Conservation (phyloP, 169 alveolate genomes). For the Plasmodium relictum region DNA sequence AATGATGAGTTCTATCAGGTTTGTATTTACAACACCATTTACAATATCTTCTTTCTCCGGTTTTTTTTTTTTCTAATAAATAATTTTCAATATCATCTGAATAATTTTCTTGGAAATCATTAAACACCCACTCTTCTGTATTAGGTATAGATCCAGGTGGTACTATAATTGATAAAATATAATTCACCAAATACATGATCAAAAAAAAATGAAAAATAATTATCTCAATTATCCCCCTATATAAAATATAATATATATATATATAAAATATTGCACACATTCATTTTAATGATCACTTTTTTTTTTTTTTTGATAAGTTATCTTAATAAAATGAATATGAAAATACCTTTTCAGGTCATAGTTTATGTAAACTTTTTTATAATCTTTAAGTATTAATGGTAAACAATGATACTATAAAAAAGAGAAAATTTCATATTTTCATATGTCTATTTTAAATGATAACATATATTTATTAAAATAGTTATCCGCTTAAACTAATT, state of each 20-base stretch:
- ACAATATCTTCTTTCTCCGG: slow-evolving; percentile 85
- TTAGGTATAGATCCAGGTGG: slow-evolving; percentile 91
- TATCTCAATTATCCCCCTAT: slow-evolving; percentile 61
- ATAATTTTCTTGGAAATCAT: slow-evolving; percentile 39
- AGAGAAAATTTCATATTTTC: background rate
- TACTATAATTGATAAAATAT: slow-evolving; percentile 85
- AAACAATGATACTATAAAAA: slow-evolving; percentile 63
- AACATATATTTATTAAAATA: too few species aligned
- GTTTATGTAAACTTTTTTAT: slow-evolving; percentile 50
- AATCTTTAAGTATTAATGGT: slow-evolving; percentile 23
- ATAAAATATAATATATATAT: background rate
- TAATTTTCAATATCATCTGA: slow-evolving; percentile 38
- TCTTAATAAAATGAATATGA: background rate
- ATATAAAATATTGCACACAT: background rate
- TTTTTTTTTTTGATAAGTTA: background rate
- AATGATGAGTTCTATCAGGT: slow-evolving; percentile 89
- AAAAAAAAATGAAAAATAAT: slow-evolving; percentile 74
- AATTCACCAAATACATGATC: slow-evolving; percentile 83
- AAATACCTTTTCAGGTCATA: slow-evolving; percentile 48
- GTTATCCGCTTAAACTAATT: too few species aligned
- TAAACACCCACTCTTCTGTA: slow-evolving; percentile 88
- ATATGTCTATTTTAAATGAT: slow-evolving; percentile 8
- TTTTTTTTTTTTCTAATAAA: slow-evolving; percentile 81
- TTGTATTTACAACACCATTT: slow-evolving; percentile 87
- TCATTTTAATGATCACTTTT: background rate